A percentile compares a stretch with the other conserved stretches of the same genome.
These are phyloP conservation scores for Microthyrium microscopicum DNA, from an alignment of 2,329 filamentous ascomycete genomes.

Conservation along the genomic window DNA sequence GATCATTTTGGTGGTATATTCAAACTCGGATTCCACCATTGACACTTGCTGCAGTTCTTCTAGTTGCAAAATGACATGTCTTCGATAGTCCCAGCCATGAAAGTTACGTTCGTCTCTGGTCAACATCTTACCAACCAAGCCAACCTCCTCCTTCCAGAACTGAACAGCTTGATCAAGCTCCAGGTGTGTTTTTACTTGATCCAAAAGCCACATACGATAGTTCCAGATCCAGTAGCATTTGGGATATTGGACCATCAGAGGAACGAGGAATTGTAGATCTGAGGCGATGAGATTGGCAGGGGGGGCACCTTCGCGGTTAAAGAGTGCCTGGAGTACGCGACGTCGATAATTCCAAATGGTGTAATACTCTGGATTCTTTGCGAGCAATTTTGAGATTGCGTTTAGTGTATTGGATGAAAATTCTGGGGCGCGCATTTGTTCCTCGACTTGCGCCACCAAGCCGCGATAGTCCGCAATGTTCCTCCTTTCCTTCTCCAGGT, in stretches of 20 bases:
- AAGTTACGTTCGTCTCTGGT: conserved; percentile 78
- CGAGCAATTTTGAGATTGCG: conserved; percentile 55
- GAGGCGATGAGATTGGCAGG: conserved; percentile 39
- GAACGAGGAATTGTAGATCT: conserved; percentile 70
- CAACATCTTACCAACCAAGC: conserved; percentile 75
- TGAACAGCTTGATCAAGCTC: conserved; percentile 41
- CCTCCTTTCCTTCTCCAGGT: conserved; percentile 52
- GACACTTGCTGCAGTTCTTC: conserved; percentile 34
- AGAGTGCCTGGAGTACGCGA: conserved; percentile 46
- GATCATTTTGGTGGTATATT: conserved; percentile 84
- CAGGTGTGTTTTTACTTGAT: conserved; percentile 42
- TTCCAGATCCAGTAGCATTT: conserved; percentile 99
- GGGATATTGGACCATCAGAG: conserved; percentile 67
- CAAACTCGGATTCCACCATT: conserved; percentile 57
- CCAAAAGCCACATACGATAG: conserved; percentile 72
- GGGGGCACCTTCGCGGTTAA: conserved; percentile 22
- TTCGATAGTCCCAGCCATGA: conserved; percentile 87
- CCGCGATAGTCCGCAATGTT: conserved; percentile 60
- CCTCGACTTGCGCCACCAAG: conserved; percentile 50
- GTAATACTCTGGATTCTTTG: conserved; percentile 75
- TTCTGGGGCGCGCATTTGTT: conserved; percentile 34
- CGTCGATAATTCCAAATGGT: conserved; percentile 84
- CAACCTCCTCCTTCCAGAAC: conserved; percentile 75
- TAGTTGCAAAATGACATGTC: conserved; percentile 58
- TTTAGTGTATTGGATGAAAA: conserved; percentile 37